Percentiles rank a stretch among this genome's conserved stretches.
These are phyloP conservation scores for Alternaria incomplexa DNA, from an alignment of 2,329 filamentous ascomycete genomes.

Conservation along the genomic window DNA sequence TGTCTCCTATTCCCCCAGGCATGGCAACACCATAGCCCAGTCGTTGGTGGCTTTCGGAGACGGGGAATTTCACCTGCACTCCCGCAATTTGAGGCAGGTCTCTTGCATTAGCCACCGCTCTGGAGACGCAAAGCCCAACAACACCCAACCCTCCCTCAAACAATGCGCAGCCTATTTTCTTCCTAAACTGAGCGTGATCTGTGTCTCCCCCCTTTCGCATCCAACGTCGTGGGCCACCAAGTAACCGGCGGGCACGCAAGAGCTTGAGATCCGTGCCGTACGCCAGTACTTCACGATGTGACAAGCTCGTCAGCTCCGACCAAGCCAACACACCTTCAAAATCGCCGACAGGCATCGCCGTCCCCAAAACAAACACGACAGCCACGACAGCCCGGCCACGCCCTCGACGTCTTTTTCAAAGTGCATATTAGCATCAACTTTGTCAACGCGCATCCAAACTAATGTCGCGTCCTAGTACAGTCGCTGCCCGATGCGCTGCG, in stretches of 20 bases:
- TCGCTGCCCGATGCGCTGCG: constrained; percentile 43
- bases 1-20: constrained; percentile 13
- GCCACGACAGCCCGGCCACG: not conserved
- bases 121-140: not conserved
- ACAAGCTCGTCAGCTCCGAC: constrained; percentile 12
- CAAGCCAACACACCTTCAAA: constrained; percentile 1
- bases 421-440: not conserved
- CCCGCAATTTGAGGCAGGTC: not conserved
- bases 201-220: constrained; percentile 1
- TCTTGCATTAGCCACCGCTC: constrained; percentile 10
- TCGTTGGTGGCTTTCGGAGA: constrained; percentile 17
- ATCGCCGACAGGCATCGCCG: not conserved
- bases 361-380: not conserved
- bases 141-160: not conserved
- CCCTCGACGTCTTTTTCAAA: not conserved
- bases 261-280: constrained; percentile 16
- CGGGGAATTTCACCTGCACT: constrained; percentile 11
- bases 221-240: constrained; percentile 3
- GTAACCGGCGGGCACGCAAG: constrained; percentile 10
- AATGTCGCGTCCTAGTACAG: constrained; percentile 36
- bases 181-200: not conserved
- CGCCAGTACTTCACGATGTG: constrained; percentile 12
- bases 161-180: not conserved
- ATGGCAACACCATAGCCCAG: constrained; percentile 9
- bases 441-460: constrained; percentile 4